Percentiles rank a stretch among this genome's conserved stretches.
These are phyloP conservation scores for Zhuliangozyma blackwelliae DNA, from an alignment of 1,139 yeast species.

Conservation along the genomic window DNA sequence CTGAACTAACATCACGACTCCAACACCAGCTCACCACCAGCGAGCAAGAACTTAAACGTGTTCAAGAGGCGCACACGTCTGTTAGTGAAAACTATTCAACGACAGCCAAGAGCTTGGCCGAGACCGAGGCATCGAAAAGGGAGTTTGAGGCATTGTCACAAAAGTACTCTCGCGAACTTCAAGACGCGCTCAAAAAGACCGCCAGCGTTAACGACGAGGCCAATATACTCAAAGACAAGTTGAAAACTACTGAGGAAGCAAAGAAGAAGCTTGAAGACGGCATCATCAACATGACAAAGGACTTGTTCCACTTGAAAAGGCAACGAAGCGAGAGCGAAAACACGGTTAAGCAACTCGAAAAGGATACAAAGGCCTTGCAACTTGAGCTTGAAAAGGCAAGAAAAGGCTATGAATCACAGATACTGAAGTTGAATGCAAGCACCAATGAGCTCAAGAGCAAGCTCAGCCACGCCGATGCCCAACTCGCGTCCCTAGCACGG, in stretches of 20 bases:
- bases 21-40: conserved; percentile 7
- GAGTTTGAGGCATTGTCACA: conserved; percentile 27
- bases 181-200: conserved; percentile 23
- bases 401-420: conserved; percentile 20
- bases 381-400: conserved; percentile 16
- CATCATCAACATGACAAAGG: conserved; percentile 85
- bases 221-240: conserved; percentile 23
- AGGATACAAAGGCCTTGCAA: conserved; percentile 28
- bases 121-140: conserved; percentile 29
- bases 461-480: conserved; percentile 20
- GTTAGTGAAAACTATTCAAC: conserved; percentile 30
- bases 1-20: conserved; percentile 13
- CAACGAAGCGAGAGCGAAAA: conserved; percentile 54
- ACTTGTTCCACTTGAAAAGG: conserved; percentile 61
- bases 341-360: conserved; percentile 36
- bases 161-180: conserved; percentile 26
- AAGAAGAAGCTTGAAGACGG: conserved; percentile 80
- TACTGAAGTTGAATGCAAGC: conserved; percentile 16
- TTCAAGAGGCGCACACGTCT: conserved; percentile 20
- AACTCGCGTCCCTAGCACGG: conserved; percentile 11
- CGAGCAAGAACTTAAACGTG: conserved; percentile 16
- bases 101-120: conserved; percentile 29
- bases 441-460: conserved; percentile 20
- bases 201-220: conserved; percentile 20
- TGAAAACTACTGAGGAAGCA: conserved; percentile 31